Base-by-base conservation (phyloP, 2,329 filamentous ascomycete genomes). In the Fusarium pseudoanthophilum region DNA sequence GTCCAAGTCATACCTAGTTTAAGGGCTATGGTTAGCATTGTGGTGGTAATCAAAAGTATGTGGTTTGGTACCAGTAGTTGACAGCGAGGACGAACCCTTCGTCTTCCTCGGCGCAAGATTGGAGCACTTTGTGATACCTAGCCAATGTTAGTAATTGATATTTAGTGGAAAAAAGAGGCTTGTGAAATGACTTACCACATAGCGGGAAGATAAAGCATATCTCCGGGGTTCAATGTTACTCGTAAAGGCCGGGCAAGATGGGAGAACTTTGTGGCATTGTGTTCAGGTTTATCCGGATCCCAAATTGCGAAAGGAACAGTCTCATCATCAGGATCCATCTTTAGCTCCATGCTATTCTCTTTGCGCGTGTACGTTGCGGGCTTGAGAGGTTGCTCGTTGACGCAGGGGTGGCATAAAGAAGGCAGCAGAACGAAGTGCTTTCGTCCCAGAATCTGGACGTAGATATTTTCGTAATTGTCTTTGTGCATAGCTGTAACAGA, bases 401-500 rank as follows among this genome's bases (percentile, higher is more conserved):
- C 90, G 69, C 91, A 92, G 1, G 92, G 86, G 73, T 91, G 88
- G 70, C 90, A 92, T 3, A 92, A 80, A 0, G 93, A 91, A n/a
- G 93, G 92, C 3, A 96, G 82, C 3, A 96, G 84, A 0, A 91
- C 87, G 75, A 96, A 96, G 74, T 93, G 90, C 79, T 96, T 96
- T 63, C 84, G 83, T 0, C 93, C 94, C 2, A 90, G 80, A 20
- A 95, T 81, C 77, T 95, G 93, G 3, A 94, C 92, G 80, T 95
- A 96, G 1, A 96, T 87, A 79, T 96, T 96, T 80, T 96, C 93
- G 80, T 95, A 95, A 77, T 93, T 93, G 82, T 96, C 94, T 77
- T 92, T 93, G 83, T 96, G 94, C 60, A 95, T 81, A 1, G 92
- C 91, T 0, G 93, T 95, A 2, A 88, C 86, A 32, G 91, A 93